Evolutionary conservation across 2,329 filamentous ascomycete genomes (phyloP), one percentile per base, ranked within the genome.

Genomic region (Hymenoscyphus salicellus): DNA sequence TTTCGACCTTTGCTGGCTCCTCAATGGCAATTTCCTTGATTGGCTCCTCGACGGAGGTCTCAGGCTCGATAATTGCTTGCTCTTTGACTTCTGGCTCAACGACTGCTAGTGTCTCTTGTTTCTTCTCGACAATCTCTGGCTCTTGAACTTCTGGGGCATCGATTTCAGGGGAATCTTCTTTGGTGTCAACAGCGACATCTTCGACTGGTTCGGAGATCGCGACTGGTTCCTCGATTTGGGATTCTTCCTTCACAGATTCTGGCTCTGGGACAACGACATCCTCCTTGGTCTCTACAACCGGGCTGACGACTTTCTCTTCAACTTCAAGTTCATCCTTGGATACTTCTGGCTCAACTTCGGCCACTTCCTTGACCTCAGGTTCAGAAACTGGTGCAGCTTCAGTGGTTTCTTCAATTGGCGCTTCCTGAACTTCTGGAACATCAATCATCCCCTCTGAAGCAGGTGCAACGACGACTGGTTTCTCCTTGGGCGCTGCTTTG

Each of bases 191-290:
- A 30, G 61, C 61, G 14, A 36, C 55, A 30, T 33, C 30, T 2
- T 41, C 58, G 14, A 36, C 49, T 33, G 43, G 43, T 43, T 65
- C 59, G 11, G 60, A 56, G 30, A 46, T 63, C 38, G 62, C 49
- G 41, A 66, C 55, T 68, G 71, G 38, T n/a, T 70, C 64, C 58
- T 70, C 64, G 46, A 63, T 46, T 55, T 66, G 58, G 67, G 70
- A n/a, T 58, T 67, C 58, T 38, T 74, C 69, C 61, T 72, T 69
- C 16, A 69, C 68, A 55, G 67, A 61, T 41, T 69, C 66, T 8
- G 71, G 68, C 16, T 71, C 71, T 69, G 56, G 16, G 68, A 57
- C 20, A 26, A 36, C 23, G 2, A 63, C 32, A 33, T 56, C 43
- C n/a, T 68, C 66, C 58, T 67, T 64, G 20, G 60, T 20, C 41